phyloP scores from a whole-genome alignment of 2,329 filamentous ascomycete genomes.

The Neofusicoccum sp. region DNA sequence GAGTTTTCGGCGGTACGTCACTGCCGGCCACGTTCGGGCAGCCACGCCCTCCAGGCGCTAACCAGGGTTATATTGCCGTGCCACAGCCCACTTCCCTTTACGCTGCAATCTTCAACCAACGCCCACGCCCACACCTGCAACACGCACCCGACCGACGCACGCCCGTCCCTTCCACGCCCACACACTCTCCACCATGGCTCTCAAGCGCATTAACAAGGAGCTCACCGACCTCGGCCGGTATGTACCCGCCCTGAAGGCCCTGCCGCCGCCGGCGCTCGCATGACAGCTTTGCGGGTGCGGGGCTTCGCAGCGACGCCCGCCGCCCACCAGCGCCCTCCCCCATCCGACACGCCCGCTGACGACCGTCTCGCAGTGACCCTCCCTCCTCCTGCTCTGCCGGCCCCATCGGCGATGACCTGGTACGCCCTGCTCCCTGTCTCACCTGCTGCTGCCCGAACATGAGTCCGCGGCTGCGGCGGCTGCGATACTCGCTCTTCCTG shows the following conservation, averaged over 20 bases:
- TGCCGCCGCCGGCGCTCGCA: slow-evolving; percentile 34
- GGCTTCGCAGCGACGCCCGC: slow-evolving; percentile 23
- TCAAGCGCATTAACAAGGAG: slow-evolving; percentile 95
- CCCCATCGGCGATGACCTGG: slow-evolving; percentile 94
- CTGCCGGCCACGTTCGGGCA: slow-evolving; percentile 18
- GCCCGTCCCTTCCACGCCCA: slow-evolving; percentile 20
- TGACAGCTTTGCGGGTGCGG: slow-evolving; percentile 34
- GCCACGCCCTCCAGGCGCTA: slow-evolving; percentile 18
- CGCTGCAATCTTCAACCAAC: slow-evolving; percentile 18
- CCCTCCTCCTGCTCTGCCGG: slow-evolving; percentile 98
- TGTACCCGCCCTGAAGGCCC: slow-evolving; percentile 28
- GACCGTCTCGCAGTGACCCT: slow-evolving; percentile 68
- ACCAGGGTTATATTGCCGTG: slow-evolving; percentile 19
- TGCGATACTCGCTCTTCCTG: slow-evolving; percentile 20
- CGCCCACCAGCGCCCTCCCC: slow-evolving; percentile 10
- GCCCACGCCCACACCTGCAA: slow-evolving; percentile 17
- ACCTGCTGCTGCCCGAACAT: not conserved
- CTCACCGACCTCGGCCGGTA: slow-evolving; percentile 86
- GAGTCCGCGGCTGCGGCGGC: slow-evolving; percentile 32
- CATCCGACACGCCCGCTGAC: slow-evolving; percentile 32
- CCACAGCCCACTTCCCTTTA: slow-evolving; percentile 20
- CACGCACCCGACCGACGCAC: slow-evolving; percentile 3
- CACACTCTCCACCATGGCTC: slow-evolving; percentile 62
- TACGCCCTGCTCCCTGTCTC: slow-evolving; percentile 55
- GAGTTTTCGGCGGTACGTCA: slow-evolving; percentile 15